Evolutionary conservation across 2,329 filamentous ascomycete species (phyloP).

Genomic region (Penicillium digitatum): DNA sequence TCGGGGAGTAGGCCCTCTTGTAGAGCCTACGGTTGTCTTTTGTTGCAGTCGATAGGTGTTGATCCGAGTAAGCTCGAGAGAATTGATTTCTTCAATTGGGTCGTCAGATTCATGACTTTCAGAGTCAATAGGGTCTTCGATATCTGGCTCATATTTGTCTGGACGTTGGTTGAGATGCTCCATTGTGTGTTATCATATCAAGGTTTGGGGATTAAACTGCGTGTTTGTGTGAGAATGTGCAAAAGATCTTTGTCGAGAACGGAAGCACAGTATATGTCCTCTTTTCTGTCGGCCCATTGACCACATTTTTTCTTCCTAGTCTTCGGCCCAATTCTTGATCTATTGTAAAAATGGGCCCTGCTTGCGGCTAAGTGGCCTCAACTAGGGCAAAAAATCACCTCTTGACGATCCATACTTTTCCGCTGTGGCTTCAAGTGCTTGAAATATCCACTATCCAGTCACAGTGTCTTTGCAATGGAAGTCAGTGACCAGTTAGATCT

Average conservation of each 20-base stretch:
- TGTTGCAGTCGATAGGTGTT: constrained; percentile 10
- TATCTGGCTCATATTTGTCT: constrained; percentile 3
- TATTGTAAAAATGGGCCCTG: constrained; percentile 5
- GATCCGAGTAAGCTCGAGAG: constrained; percentile 8
- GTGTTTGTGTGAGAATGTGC: not conserved
- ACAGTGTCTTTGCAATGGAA: not conserved
- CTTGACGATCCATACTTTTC: constrained; percentile 13
- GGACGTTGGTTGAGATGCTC: not conserved
- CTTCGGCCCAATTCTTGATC: constrained; percentile 1
- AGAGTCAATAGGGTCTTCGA: constrained; percentile 1
- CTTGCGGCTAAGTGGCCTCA: not conserved
- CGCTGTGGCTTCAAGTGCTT: constrained; percentile 9
- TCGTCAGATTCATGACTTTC: constrained; percentile 8
- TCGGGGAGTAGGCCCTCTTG: constrained; percentile 3
- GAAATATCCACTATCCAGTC: constrained; percentile 4
- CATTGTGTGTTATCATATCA: constrained; percentile 6
- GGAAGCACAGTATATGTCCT: not conserved
- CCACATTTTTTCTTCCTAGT: not conserved
- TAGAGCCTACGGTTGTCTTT: constrained; percentile 9
- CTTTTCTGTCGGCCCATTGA: not conserved
- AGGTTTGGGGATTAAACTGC: not conserved
- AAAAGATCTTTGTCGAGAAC: not conserved
- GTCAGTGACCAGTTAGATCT: not conserved
- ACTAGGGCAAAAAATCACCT: not conserved
- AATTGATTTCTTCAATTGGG: constrained; percentile 7